Base-by-base conservation (phyloP, 2,329 filamentous ascomycete species). In the Fusarium fracticaudum region DNA sequence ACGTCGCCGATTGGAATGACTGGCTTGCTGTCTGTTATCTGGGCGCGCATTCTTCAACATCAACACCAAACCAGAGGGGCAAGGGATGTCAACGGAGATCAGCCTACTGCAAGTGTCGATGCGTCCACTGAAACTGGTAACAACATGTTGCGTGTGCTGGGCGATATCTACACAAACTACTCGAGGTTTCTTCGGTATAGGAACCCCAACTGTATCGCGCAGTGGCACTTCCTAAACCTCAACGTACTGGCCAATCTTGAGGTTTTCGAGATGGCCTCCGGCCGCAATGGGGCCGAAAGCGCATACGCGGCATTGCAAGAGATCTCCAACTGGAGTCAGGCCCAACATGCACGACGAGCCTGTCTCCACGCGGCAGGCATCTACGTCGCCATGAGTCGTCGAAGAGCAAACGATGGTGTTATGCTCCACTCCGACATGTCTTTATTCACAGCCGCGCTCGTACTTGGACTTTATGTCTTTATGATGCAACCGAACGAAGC, bases 381-480 rank as follows among this genome's bases (percentile, higher is more conserved):
- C 0, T 71, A 65, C 11, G 17, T 50, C 5, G 45, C 59, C 26
- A 69, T 71, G 59, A 64, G 53, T 5, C 59, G 65, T 1, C 26
- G 67, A 0, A 24, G 66, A 6, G 62, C 62, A 20, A 60, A 53
- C 12, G 68, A 71, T 4, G 68, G 66, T 0, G 54, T 63, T 0
- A 71, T 64, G 68, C 57, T 69, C 1, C 60, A 65, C 3, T 71
- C 59, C 0, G 68, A 69, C 11, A 37, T 60, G 15, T 60, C 65
- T 1, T 14, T 71, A 8, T 71, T 71, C 22, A 29, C n/a, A 8
- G 60, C 65, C 3, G 65, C 68, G 0, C 66, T 69, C 0, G 58
- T 69, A 0, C 12, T 69, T 0, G 67, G 67, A 6, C 40, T 69
- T 3, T 26, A 44, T 2, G 64, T 69, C 0, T 71, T 61, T 8